Percentiles rank a stretch among this genome's conserved stretches.
These are phyloP conservation scores for Tephrocybe sp. DNA, from an alignment of 768 basidiomycete genomes.

Conservation along the genomic window DNA sequence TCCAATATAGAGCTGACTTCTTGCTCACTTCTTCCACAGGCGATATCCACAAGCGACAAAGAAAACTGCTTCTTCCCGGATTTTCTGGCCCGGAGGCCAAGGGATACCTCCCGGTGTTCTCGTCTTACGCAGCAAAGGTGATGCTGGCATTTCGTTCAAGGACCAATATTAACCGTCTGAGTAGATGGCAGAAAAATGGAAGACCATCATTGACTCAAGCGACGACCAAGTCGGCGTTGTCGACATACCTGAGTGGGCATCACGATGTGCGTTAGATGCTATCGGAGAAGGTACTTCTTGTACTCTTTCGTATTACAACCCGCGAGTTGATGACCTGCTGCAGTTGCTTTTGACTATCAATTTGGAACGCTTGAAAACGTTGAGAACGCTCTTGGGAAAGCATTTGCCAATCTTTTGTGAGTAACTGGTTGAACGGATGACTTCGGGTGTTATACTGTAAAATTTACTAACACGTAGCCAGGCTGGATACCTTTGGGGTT, in stretches of 20 bases:
- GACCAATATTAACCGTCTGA: not conserved
- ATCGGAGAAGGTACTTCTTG: conserved; percentile 43
- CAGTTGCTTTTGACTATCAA: conserved; percentile 51
- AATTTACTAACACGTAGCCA: too few species aligned
- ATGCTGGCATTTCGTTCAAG: conserved; percentile 1
- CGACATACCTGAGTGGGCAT: conserved; percentile 37
- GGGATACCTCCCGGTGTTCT: conserved; percentile 40
- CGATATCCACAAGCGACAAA: conserved; percentile 44
- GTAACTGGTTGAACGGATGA: conserved; percentile 10
- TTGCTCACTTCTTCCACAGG: conserved; percentile 22
- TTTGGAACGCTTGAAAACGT: conserved; percentile 40
- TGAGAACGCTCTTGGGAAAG: conserved; percentile 36
- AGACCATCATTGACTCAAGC: conserved; percentile 30
- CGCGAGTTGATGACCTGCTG: too few species aligned
- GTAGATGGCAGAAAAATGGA: conserved; percentile 40
- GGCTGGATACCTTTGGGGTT: conserved; percentile 30
- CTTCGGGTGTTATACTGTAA: too few species aligned
- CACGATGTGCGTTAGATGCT: conserved; percentile 48
- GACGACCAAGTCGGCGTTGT: conserved; percentile 28
- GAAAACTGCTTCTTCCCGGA: conserved; percentile 45
- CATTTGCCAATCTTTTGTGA: conserved; percentile 39
- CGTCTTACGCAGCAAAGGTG: conserved; percentile 32
- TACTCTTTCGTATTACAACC: not conserved
- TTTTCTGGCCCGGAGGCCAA: conserved; percentile 43
- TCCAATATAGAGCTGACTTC: too few species aligned